Evolutionary conservation across 805 yeast genomes (phyloP).

Genomic region (Wickerhamomyces ciferrii): DNA sequence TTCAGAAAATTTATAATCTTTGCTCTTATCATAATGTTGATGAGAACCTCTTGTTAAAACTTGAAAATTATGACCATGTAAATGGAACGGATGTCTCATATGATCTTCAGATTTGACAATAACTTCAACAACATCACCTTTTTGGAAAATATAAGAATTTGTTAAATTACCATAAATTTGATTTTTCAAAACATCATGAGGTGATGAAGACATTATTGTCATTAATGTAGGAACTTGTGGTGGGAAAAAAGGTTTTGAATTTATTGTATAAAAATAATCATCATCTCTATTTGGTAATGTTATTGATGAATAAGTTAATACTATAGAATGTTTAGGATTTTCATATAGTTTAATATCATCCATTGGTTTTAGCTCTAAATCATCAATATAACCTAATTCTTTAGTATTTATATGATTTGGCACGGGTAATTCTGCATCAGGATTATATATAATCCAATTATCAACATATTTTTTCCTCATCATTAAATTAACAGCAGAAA

Average conservation of each 20-base stretch:
- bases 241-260: slow-evolving; percentile 52
- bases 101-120: slow-evolving; percentile 75
- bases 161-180: slow-evolving; percentile 69
- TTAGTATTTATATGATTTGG: slow-evolving; percentile 32
- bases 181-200: slow-evolving; percentile 38
- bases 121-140: slow-evolving; percentile 65
- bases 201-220: slow-evolving; percentile 58
- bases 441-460: slow-evolving; percentile 49
- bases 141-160: slow-evolving; percentile 53
- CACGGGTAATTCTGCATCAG: slow-evolving; percentile 26
- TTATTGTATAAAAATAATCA: slow-evolving; percentile 69
- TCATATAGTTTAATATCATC: slow-evolving; percentile 35
- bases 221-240: slow-evolving; percentile 71
- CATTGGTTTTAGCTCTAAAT: slow-evolving; percentile 27
- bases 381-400: slow-evolving; percentile 26
- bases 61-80: slow-evolving; percentile 73
- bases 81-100: slow-evolving; percentile 74
- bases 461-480: slow-evolving; percentile 63
- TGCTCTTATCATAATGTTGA: slow-evolving; percentile 22
- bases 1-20: slow-evolving; percentile 33
- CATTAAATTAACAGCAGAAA: slow-evolving; percentile 51
- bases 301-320: slow-evolving; percentile 50
- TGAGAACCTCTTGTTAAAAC: slow-evolving; percentile 43
- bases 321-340: slow-evolving; percentile 53
- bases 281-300: slow-evolving; percentile 34